Conservation (phyloP, 2,329 filamentous ascomycete genomes). For the Nakataea oryzae region DNA sequence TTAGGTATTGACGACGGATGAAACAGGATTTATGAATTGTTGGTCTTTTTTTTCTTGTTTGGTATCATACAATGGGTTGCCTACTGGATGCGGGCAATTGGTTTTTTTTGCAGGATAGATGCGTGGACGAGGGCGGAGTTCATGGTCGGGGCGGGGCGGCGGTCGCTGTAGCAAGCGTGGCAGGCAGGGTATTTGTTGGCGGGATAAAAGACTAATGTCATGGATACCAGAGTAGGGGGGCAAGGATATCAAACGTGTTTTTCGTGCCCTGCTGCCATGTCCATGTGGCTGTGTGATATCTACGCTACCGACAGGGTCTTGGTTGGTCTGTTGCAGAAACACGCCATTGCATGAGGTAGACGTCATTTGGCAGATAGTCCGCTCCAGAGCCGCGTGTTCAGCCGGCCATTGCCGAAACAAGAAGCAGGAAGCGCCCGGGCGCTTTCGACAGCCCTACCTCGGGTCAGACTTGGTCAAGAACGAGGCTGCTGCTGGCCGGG, state of each 20-base stretch:
- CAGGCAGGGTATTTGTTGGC: not conserved
- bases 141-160: not conserved
- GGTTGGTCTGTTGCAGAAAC: too few species aligned
- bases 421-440: not conserved
- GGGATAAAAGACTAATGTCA: not conserved
- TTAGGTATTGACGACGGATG: conserved; percentile 4
- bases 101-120: not conserved
- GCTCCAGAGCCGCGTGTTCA: not conserved
- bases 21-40: conserved; percentile 2
- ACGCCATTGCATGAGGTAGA: not conserved
- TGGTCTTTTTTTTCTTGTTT: not conserved
- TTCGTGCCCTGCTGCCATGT: not conserved
- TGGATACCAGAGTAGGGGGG: not conserved
- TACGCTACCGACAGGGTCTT: too few species aligned
- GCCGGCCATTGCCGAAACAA: not conserved
- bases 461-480: not conserved
- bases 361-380: not conserved
- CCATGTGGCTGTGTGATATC: not conserved
- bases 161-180: not conserved
- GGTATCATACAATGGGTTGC: not conserved
- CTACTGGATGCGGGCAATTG: not conserved
- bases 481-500: not conserved
- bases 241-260: not conserved
- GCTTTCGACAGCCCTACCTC: not conserved
- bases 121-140: not conserved